A percentile compares a stretch with the other conserved stretches of the same genome.
Evolutionary conservation across 495 filamentous ascomycete species (phyloP).

Genomic region (Trichocladium antarcticum): DNA sequence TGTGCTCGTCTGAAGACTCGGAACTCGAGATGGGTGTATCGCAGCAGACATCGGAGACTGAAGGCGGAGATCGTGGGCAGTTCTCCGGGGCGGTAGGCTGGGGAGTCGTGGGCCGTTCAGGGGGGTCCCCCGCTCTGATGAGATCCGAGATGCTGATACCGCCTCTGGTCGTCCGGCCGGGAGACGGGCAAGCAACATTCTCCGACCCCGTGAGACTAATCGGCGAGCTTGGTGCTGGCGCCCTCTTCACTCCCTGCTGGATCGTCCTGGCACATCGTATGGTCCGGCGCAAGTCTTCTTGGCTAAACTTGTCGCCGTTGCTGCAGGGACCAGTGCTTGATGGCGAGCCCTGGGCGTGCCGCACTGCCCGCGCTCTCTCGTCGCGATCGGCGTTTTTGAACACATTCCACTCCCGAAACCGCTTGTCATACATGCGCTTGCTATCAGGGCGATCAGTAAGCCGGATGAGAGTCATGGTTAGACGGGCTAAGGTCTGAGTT

Average conservation of each 20-base stretch:
- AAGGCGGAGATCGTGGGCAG: constrained; percentile 3
- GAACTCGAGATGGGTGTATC: constrained; percentile 13
- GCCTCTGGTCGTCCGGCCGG: not conserved
- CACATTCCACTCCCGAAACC: constrained; percentile 27
- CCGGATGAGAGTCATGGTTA: constrained; percentile 17
- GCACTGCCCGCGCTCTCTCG: constrained; percentile 11
- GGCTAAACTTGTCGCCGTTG: constrained; percentile 13
- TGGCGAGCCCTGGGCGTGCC: constrained; percentile 6
- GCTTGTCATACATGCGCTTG: constrained; percentile 30
- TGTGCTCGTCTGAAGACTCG: constrained; percentile 9
- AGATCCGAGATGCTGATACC: constrained; percentile 22
- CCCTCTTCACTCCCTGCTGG: constrained; percentile 9
- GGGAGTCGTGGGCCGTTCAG: not conserved
- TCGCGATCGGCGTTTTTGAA: constrained; percentile 28
- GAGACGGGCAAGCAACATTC: not conserved
- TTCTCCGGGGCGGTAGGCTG: constrained; percentile 1
- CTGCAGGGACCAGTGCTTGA: constrained; percentile 3
- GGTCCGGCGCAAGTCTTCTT: constrained; percentile 17
- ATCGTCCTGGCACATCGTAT: constrained; percentile 17
- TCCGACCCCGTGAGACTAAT: not conserved
- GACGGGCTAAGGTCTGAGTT: not conserved
- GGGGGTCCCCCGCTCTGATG: constrained; percentile 6
- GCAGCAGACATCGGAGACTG: constrained; percentile 8
- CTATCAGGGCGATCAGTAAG: constrained; percentile 21
- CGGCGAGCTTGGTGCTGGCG: not conserved